Base-by-base conservation (phyloP, 352 stramenopile species). In the Aphanomyces cochlioides region DNA sequence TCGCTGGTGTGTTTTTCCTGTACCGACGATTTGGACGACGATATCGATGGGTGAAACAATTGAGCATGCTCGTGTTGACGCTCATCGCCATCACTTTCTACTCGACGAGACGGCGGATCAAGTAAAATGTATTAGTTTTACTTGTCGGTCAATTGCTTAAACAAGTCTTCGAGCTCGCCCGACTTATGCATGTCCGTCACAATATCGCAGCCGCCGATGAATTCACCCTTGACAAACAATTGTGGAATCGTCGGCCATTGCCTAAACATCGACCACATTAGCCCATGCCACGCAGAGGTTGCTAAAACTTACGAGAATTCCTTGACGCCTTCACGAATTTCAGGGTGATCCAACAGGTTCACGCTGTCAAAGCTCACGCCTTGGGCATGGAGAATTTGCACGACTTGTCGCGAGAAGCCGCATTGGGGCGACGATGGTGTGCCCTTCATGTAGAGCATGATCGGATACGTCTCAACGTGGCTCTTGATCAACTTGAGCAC, bases 361-460 rank as follows among this genome's bases (percentile, higher is more conserved):
- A 99, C 96, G 66, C 87, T 97, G 78, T 94, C 85, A 85, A 99
- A 99, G 76, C 97, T 97, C 71, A 95, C 81, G 73, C 90, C 90
- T 75, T 96, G 83, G 39, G 81, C 78, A 76, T 96, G 88, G 67
- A 99, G 77, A 61, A 98, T 98, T 75, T 93, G 83, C 54, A 99
- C 95, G 36, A 99, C 95, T 75, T 97, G 90, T 75, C 96, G 94
- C 54, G 88, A 98, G 78, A 99, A 99, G 67, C 97, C 97, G 78
- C 98, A 99, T 84, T 98, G 90, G 45, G 98, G 97, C 73, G 92
- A 85, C 70, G 83, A 84, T 41, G 98, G 97, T 69, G 96, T 99
- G 65, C 98, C 98, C 81, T 99, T 99, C 98, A 99, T 99, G 87
- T 99, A 99, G 0, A 99, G 85, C 95, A 99, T 98, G 39, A 99